Conservation (phyloP, 371 early-diverging fungal species). For the Circinella minor region DNA sequence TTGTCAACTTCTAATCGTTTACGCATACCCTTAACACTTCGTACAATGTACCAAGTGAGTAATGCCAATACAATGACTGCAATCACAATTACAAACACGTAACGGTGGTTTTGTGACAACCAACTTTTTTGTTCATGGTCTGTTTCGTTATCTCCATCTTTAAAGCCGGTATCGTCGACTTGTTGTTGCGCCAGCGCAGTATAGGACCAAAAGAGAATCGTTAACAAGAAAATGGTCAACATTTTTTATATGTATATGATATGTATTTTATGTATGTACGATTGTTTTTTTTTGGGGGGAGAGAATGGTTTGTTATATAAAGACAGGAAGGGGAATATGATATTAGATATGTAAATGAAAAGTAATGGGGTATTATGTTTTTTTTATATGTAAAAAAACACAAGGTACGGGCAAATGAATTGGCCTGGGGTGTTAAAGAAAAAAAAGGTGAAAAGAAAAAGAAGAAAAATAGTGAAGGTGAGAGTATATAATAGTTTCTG, state of each 20-base stretch:
- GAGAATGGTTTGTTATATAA: not conserved
- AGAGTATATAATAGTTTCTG: not conserved
- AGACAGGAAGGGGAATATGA: slow-evolving; percentile 9
- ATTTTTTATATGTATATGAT: not conserved
- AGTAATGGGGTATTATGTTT: slow-evolving; percentile 3
- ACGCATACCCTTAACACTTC: slow-evolving; percentile 27
- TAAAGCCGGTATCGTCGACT: slow-evolving; percentile 22
- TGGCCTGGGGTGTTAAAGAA: not conserved
- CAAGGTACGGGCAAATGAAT: not conserved
- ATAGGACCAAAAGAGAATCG: slow-evolving; percentile 6
- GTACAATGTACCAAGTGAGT: slow-evolving; percentile 27
- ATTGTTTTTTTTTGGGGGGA: not conserved
- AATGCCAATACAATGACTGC: slow-evolving; percentile 23
- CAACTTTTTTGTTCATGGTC: slow-evolving; percentile 22
- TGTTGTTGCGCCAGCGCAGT: slow-evolving; percentile 16
- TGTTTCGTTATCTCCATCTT: slow-evolving; percentile 14
- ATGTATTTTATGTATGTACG: not conserved
- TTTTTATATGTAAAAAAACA: not conserved
- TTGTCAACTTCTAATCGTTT: slow-evolving; percentile 24
- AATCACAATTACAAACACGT: slow-evolving; percentile 26
- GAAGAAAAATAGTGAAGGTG: not conserved
- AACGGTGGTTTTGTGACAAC: slow-evolving; percentile 27
- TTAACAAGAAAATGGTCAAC: slow-evolving; percentile 5
- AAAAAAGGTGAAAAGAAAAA: not conserved
- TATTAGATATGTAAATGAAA: slow-evolving; percentile 2